Base-by-base conservation (phyloP, 495 filamentous ascomycete genomes). In the Glarea lozoyensis region DNA sequence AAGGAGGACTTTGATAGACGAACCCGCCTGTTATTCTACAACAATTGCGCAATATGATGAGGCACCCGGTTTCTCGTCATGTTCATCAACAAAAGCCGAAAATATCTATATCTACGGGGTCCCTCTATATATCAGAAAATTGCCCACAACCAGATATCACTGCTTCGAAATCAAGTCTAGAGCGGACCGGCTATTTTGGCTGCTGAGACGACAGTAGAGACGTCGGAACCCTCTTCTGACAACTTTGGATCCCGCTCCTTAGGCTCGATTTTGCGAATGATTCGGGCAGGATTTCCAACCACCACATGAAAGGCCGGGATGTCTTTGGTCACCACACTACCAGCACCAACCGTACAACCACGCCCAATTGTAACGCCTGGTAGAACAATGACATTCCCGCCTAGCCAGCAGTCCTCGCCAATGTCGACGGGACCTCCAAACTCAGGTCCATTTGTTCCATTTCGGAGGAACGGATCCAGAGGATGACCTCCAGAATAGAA, bases 321-420 rank as follows among this genome's bases (percentile, higher is more conserved):
- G 58, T 86, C 78, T 72, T 83, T 94, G 1, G 85, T 93, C 10
- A 94, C 89, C 15, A 94, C 86, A 59, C 82, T 86, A 0, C 85
- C 87, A n/a, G 89, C 87, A 0, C 85, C 88, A 52, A 94, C 69
- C 0, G 80, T 80, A 1, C 65, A 67, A 0, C 87, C 82, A 27
- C 69, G 68, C 0, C 89, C 88, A 46, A 94, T 80, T 5, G 68
- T 89, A 18, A 96, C 84, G 0, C 89, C 89, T 0, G 85, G 78
- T 13, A 84, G 59, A 5, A 96, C 67, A 29, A 71, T 73, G 7
- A 83, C 86, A 57, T 81, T 81, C 0, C 88, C 88, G 0, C 84
- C 86, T 19, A 96, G 58, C 88, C 89, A 96, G 50, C 86, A 92
- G 59, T 94, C 89, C 52, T 93, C 84, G 0, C 81, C 86, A 44